phyloP scores from a whole-genome alignment of 768 basidiomycete species.

The Podaxis sp. region DNA sequence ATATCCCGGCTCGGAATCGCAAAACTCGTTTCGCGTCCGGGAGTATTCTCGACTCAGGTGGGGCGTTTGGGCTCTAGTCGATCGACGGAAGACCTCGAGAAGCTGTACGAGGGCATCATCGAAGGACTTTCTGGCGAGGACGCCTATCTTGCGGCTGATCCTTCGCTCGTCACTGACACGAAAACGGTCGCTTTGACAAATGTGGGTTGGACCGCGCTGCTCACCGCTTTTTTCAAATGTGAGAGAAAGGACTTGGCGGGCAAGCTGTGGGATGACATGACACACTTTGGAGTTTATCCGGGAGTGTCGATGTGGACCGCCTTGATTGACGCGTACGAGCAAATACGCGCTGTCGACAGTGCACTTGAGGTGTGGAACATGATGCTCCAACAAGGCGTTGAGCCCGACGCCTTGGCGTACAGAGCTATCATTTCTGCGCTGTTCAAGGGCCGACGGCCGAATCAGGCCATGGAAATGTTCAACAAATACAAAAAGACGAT shows the following conservation, averaged over 20 bases:
- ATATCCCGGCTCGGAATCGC: conserved; percentile 49
- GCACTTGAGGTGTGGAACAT: conserved; percentile 61
- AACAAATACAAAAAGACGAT: conserved; percentile 41
- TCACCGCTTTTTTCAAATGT: conserved; percentile 61
- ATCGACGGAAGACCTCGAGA: conserved; percentile 33
- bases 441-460: conserved; percentile 47
- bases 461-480: conserved; percentile 54
- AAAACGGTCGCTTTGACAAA: conserved; percentile 54
- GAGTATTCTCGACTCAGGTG: conserved; percentile 49
- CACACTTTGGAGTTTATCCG: conserved; percentile 44
- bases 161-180: conserved; percentile 31
- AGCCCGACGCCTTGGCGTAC: conserved; percentile 64
- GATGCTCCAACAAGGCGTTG: conserved; percentile 55
- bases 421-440: conserved; percentile 66
- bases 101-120: conserved; percentile 50
- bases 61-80: conserved; percentile 38
- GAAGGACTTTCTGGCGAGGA: conserved; percentile 48
- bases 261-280: conserved; percentile 68
- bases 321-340: conserved; percentile 61
- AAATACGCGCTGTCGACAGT: conserved; percentile 46
- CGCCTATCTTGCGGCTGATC: conserved; percentile 51
- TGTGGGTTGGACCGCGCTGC: conserved; percentile 60
- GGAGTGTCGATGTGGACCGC: conserved; percentile 67
- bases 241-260: conserved; percentile 56
- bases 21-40: conserved; percentile 47